These are phyloP conservation scores for Acacia pycnantha DNA, from an alignment of 331 rosid species.

Conservation along the genomic window DNA sequence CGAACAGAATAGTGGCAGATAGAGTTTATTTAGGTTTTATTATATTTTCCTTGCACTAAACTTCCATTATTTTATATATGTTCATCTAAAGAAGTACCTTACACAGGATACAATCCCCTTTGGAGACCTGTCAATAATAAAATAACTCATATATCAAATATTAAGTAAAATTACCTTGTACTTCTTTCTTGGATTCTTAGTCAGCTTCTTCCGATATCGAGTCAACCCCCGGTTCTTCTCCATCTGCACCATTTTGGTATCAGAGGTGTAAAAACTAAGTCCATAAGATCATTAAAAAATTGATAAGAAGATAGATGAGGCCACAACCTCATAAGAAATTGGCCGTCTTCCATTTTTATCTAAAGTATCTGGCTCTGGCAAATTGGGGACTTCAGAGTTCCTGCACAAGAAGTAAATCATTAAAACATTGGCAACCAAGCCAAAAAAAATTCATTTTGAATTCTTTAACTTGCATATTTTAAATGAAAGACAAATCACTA, in stretches of 20 bases:
- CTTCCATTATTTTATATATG: too few relatives aligned
- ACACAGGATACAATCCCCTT: background rate
- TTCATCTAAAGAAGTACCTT: background rate
- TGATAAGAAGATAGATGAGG: background rate
- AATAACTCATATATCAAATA: background rate
- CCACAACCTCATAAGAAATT: slow-evolving; percentile 46
- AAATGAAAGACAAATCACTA: background rate
- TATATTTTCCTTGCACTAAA: too few relatives aligned
- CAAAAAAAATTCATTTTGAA: background rate
- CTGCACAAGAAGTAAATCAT: slow-evolving; percentile 29
- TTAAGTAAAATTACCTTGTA: slow-evolving; percentile 62
- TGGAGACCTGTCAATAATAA: background rate
- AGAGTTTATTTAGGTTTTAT: background rate
- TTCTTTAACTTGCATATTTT: background rate
- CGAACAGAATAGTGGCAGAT: background rate
- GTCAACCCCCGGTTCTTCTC: slow-evolving; percentile 87
- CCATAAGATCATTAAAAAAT: background rate
- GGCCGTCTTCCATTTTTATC: slow-evolving; percentile 63
- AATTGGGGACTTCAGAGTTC: slow-evolving; percentile 30
- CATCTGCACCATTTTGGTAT: slow-evolving; percentile 46
- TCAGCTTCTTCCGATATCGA: slow-evolving; percentile 57
- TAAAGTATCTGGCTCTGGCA: slow-evolving; percentile 48
- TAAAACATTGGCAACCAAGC: background rate
- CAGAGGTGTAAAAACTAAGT: slow-evolving; percentile 4
- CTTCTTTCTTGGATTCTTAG: slow-evolving; percentile 88